These are phyloP conservation scores for Capsella bursapastoris DNA, from an alignment of 345 rosid genomes.

Conservation along the genomic window DNA sequence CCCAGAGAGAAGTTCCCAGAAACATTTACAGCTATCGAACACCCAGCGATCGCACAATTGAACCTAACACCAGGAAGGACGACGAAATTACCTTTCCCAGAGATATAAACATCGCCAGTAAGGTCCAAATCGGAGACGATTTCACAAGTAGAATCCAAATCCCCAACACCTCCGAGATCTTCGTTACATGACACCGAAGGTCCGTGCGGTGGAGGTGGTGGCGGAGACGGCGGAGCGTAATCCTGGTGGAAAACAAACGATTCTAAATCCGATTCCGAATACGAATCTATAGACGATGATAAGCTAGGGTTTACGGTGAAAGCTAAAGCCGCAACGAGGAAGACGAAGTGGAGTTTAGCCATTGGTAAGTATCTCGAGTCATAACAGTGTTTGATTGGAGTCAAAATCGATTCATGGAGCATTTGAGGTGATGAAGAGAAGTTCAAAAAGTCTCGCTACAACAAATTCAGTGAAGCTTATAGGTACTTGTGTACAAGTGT, in stretches of 20 bases:
- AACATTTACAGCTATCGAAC: slow-evolving; percentile 70
- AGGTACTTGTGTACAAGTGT: background rate
- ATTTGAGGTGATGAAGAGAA: background rate
- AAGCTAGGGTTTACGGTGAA: slow-evolving; percentile 42
- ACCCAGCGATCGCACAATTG: slow-evolving; percentile 64
- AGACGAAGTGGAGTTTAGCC: slow-evolving; percentile 56
- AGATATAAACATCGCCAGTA: slow-evolving; percentile 74
- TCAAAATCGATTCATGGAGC: background rate
- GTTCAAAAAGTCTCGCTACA: background rate
- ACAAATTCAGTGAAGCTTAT: background rate
- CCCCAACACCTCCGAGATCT: slow-evolving; percentile 87
- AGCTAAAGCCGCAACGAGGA: slow-evolving; percentile 39
- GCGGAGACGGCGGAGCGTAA: slow-evolving; percentile 95
- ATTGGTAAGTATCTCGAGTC: slow-evolving; percentile 55
- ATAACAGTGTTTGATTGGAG: slow-evolving; percentile 44
- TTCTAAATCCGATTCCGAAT: slow-evolving; percentile 50
- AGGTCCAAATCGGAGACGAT: slow-evolving; percentile 83
- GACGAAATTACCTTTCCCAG: slow-evolving; percentile 76
- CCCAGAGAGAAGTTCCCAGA: slow-evolving; percentile 77
- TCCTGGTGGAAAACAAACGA: slow-evolving; percentile 68
- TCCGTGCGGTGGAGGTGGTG: slow-evolving; percentile 92
- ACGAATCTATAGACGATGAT: slow-evolving; percentile 21
- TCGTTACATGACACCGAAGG: slow-evolving; percentile 85
- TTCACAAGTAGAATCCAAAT: slow-evolving; percentile 78
- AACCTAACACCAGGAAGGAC: slow-evolving; percentile 72